Conservation (phyloP, 2,329 filamentous ascomycete genomes). For the Coniosporium tulheliwenetii region DNA sequence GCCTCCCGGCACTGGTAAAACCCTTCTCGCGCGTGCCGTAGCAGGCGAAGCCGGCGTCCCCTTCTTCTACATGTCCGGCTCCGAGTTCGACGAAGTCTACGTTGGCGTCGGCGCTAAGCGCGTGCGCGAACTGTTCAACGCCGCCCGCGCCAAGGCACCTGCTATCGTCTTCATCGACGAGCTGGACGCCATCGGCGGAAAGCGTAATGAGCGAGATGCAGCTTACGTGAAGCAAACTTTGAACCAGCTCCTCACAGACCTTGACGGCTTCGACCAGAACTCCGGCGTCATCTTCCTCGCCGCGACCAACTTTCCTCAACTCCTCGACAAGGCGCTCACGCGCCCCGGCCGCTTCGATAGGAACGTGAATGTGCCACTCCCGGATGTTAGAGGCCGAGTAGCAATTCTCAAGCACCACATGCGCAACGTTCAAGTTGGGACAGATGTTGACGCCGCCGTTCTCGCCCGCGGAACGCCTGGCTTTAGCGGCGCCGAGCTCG, state of each 20-base stretch:
- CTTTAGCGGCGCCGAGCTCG: slow-evolving; percentile 87
- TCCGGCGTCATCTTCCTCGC: slow-evolving; percentile 91
- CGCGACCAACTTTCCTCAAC: slow-evolving; percentile 89
- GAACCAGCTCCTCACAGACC: slow-evolving; percentile 90
- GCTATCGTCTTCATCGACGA: slow-evolving; percentile 95
- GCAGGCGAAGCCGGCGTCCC: slow-evolving; percentile 94
- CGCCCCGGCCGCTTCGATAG: slow-evolving; percentile 92
- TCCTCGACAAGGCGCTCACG: slow-evolving; percentile 87
- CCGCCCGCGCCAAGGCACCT: slow-evolving; percentile 72
- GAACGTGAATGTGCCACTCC: slow-evolving; percentile 74
- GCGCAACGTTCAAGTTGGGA: slow-evolving; percentile 68
- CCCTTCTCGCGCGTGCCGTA: slow-evolving; percentile 83
- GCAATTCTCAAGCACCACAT: slow-evolving; percentile 89
- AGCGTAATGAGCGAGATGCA: slow-evolving; percentile 81
- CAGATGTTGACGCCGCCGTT: slow-evolving; percentile 67
- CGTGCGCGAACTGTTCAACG: slow-evolving; percentile 79
- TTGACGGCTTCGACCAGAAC: slow-evolving; percentile 92
- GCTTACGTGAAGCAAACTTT: slow-evolving; percentile 95
- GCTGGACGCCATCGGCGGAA: slow-evolving; percentile 84
- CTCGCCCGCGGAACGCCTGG: slow-evolving; percentile 81
- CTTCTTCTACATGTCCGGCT: slow-evolving; percentile 99
- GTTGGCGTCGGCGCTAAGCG: slow-evolving; percentile 94
- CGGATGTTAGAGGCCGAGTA: slow-evolving; percentile 84
- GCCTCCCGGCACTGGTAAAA: slow-evolving; percentile 95
- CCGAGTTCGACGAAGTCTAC: slow-evolving; percentile 96